phyloP scores from a whole-genome alignment of 2,329 filamentous ascomycete species.

The Cordyceps sp. region DNA sequence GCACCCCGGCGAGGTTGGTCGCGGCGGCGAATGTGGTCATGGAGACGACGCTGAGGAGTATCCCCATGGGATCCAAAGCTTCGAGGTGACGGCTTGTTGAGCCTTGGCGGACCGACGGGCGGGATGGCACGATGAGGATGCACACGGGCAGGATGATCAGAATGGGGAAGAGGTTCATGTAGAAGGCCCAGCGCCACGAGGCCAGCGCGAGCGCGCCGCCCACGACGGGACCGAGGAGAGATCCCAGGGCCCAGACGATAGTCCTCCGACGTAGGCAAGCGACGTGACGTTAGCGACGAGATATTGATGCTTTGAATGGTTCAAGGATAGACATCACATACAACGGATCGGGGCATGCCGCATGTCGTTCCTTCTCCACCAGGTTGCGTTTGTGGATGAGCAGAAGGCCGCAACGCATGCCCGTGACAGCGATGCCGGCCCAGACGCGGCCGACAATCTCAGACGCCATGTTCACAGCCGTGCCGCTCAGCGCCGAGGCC shows the following conservation, averaged over 20 bases:
- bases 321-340: background rate
- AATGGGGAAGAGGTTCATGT: background rate
- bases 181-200: slow-evolving; percentile 1
- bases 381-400: no score
- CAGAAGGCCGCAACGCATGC: background rate
- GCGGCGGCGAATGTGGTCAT: no score
- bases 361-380: background rate
- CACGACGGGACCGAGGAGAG: background rate
- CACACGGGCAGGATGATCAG: background rate
- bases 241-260: background rate
- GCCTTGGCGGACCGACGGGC: background rate
- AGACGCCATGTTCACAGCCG: slow-evolving; percentile 21
- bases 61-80: no score
- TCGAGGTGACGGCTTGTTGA: no score
- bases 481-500: slow-evolving; percentile 19
- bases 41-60: no score
- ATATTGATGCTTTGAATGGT: background rate
- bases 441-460: slow-evolving; percentile 17
- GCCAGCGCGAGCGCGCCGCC: no score
- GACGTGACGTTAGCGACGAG: background rate
- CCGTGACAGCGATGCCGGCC: background rate
- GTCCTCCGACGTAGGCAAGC: no score
- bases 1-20: no score
- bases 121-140: background rate
- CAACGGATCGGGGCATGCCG: background rate